Evolutionary conservation across 257 asterid genomes (phyloP).

Genomic region (Haberlea rhodopensis): DNA sequence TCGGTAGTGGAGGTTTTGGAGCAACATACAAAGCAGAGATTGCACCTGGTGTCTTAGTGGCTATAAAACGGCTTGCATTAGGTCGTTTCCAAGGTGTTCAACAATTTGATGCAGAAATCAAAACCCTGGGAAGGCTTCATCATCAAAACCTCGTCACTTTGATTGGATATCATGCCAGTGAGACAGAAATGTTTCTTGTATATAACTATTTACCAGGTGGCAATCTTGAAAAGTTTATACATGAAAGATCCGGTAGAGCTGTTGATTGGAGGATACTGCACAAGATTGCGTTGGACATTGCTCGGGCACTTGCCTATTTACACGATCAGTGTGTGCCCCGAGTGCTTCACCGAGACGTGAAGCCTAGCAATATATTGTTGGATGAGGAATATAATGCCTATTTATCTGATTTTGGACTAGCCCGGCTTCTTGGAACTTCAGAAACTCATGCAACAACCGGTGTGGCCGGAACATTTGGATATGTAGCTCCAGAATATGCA

Average conservation of each 20-base stretch:
- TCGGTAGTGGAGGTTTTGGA: no score
- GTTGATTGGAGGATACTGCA: slow-evolving; percentile 88
- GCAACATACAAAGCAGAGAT: slow-evolving; percentile 93
- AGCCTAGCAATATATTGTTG: slow-evolving; percentile 82
- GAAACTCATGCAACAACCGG: slow-evolving; percentile 91
- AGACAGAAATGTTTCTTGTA: slow-evolving; percentile 82
- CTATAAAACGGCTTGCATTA: slow-evolving; percentile 71
- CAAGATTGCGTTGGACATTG: slow-evolving; percentile 82
- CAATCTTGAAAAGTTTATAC: slow-evolving; percentile 76
- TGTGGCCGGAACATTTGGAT: slow-evolving; percentile 89
- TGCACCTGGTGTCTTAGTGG: slow-evolving; percentile 75
- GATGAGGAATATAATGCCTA: slow-evolving; percentile 86
- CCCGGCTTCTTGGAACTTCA: slow-evolving; percentile 74
- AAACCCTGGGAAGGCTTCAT: no score
- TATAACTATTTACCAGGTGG: slow-evolving; percentile 83
- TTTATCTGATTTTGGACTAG: slow-evolving; percentile 83
- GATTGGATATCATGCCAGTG: slow-evolving; percentile 86
- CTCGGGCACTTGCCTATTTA: slow-evolving; percentile 83
- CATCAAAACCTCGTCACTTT: no score
- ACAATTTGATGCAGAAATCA: no score
- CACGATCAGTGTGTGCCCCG: slow-evolving; percentile 93
- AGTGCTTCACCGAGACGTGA: slow-evolving; percentile 92
- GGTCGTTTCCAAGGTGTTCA: slow-evolving; percentile 90
- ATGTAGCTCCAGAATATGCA: slow-evolving; percentile 92
- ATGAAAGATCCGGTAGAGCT: slow-evolving; percentile 68